phyloP scores from a whole-genome alignment of 139 green algal species.

The Volvox africanus region DNA sequence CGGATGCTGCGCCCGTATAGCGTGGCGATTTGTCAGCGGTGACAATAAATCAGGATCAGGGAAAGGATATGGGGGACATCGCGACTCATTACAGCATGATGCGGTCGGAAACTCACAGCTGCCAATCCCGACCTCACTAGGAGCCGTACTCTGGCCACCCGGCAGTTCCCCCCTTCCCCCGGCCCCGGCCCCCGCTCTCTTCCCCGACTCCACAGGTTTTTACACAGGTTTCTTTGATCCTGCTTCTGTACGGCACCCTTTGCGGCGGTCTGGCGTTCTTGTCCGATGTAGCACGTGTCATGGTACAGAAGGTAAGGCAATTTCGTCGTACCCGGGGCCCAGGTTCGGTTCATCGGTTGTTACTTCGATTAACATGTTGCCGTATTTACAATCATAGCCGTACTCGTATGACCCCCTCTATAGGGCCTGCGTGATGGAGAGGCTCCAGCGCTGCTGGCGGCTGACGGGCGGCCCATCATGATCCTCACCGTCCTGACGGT shows the following conservation, averaged over 20 bases:
- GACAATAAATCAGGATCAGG: too few relatives aligned
- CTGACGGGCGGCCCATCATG: constrained; percentile 73
- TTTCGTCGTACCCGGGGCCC: not conserved
- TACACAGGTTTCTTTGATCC: constrained; percentile 76
- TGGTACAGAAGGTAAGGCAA: constrained; percentile 47
- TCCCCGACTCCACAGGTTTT: constrained; percentile 70
- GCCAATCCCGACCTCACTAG: not conserved
- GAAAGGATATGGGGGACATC: too few relatives aligned
- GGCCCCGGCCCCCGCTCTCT: not conserved
- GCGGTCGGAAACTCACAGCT: not conserved
- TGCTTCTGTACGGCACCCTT: constrained; percentile 87
- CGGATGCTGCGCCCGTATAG: too few relatives aligned
- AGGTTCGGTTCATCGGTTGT: too few relatives aligned
- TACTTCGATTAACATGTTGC: too few relatives aligned
- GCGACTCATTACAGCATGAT: too few relatives aligned
- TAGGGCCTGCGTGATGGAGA: not conserved
- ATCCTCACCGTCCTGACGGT: constrained; percentile 60
- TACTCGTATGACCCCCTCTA: not conserved
- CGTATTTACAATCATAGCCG: too few relatives aligned
- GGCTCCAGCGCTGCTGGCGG: constrained; percentile 50
- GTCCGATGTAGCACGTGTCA: constrained; percentile 68
- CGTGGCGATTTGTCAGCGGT: too few relatives aligned
- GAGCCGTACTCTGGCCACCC: too few relatives aligned
- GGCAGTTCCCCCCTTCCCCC: not conserved
- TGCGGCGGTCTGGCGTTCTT: constrained; percentile 84